Base-by-base conservation (phyloP, 2,329 filamentous ascomycete species). In the Exophiala sp. region DNA sequence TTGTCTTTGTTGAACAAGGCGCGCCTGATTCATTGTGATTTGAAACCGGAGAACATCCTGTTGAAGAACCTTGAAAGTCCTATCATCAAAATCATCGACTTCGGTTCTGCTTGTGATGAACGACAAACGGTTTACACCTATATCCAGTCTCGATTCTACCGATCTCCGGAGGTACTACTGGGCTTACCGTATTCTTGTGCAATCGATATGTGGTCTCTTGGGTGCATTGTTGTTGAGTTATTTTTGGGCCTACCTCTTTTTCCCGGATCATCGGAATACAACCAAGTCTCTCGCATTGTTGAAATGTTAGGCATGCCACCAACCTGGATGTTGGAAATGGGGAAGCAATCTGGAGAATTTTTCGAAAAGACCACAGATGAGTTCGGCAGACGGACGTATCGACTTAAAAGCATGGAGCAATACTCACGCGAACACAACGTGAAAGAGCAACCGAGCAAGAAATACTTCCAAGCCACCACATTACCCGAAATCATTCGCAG, bases 21-120 rank as follows among this genome's bases (percentile, higher is more conserved):
- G 32, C 89, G 94, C 59, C 74, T 99, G 65, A 99, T 99, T 65
- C 94, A 99, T 72, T 99, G 94, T 72, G 94, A 99, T 78, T 71
- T 99, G 69, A 99, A 99, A 70, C 94, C 94, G 0, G 94, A 99
- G 72, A 99, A 99, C 65, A 99, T 99, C 54, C 75, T 99, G 40
- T 78, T 99, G 50, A 99, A 99, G 73, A 99, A 99, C 69, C 84
- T 99, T 39, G 94, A 99, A 71, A 97, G 92, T 66, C 94, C 94
- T 2, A 97, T 99, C 63, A 99, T 99, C 80, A 99, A 99, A 72
- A 96, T 99, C 66, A 99, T 99, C 70, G 94, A 99, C 78, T 99
- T 99, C 68, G 94, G 94, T 40, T 99, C 94, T 35, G 94, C 94
- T 11, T 99, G 94, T 71, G 94, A 99, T 70, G 94, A 99, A 74